Conservation (phyloP, 257 asterid genomes). For the Solanum chmielewskii region DNA sequence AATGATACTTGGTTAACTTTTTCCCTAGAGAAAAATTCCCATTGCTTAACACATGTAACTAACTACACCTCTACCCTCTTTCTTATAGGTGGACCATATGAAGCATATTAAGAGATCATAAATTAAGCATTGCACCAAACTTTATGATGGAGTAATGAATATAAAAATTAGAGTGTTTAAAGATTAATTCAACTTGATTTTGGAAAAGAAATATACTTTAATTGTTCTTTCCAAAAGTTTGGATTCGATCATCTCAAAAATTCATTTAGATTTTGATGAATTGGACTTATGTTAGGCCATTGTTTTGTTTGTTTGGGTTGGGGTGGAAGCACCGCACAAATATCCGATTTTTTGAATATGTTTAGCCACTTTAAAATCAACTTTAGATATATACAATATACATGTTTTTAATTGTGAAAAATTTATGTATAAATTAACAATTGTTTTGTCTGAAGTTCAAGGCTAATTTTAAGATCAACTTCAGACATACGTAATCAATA, state of each 20-base stretch:
- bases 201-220: neutral
- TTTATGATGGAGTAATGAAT: neutral
- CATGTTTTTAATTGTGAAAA: neutral
- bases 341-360: neutral
- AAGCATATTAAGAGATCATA: neutral
- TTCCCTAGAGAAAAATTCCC: neutral
- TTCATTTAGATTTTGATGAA: neutral
- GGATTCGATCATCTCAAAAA: neutral
- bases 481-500: neutral
- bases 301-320: neutral
- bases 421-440: neutral
- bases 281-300: neutral
- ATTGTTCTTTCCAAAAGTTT: neutral
- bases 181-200: neutral
- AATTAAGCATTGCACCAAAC: neutral
- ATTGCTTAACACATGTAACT: neutral
- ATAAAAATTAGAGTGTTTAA: neutral
- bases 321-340: neutral
- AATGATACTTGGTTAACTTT: neutral
- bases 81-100: neutral
- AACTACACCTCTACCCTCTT: neutral
- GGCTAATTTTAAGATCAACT: neutral
- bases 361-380: neutral
- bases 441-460: neutral
- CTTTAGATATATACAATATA: neutral